Conservation (phyloP, 2,329 filamentous ascomycete genomes). For the Massarina eburnea region DNA sequence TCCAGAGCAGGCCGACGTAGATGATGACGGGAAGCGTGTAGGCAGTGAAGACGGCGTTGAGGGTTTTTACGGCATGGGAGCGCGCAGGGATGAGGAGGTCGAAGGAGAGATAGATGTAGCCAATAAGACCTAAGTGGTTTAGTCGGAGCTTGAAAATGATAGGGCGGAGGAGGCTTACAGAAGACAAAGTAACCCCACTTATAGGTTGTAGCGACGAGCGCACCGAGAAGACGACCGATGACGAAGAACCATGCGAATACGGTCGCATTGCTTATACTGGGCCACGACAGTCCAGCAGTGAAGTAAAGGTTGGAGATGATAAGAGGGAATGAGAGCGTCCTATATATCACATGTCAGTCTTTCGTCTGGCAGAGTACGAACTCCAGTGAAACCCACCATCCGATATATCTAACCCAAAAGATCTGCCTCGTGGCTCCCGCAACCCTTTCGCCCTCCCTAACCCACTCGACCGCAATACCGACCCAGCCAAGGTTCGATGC, state of each 20-base stretch:
- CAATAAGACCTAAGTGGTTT: not conserved
- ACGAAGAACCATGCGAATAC: conserved; percentile 68
- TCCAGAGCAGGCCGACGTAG: conserved; percentile 65
- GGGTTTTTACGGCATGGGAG: not conserved
- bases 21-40: conserved; percentile 59
- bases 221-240: conserved; percentile 66
- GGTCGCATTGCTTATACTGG: conserved; percentile 63
- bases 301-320: conserved; percentile 64
- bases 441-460: conserved; percentile 47
- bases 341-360: not conserved
- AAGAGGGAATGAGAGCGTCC: conserved; percentile 46
- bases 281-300: conserved; percentile 65
- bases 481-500: conserved; percentile 65
- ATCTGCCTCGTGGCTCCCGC: conserved; percentile 60
- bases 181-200: conserved; percentile 71
- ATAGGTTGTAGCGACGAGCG: conserved; percentile 62
- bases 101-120: not conserved
- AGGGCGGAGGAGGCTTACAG: conserved; percentile 23
- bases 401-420: conserved; percentile 68
- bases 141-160: not conserved
- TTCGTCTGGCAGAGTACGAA: not conserved
- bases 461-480: conserved; percentile 63
- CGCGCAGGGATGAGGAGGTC: not conserved
- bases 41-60: conserved; percentile 20
- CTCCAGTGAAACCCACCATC: conserved; percentile 63